Evolutionary conservation across 2,329 filamentous ascomycete species (phyloP).

Genomic region (Curvularia hawaiiensis): DNA sequence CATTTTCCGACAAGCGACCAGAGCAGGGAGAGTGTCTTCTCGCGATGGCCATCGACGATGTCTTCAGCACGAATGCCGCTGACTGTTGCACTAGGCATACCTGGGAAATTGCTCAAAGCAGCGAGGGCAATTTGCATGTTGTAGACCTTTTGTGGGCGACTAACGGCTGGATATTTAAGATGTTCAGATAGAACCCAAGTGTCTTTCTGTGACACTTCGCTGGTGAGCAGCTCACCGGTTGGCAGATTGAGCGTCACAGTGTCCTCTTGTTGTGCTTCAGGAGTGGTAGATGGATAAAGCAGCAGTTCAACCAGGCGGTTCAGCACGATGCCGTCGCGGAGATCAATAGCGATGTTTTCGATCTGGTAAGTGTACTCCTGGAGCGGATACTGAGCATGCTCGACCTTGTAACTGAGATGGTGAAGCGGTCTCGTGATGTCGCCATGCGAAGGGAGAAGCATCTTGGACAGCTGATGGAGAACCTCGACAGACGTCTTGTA

Average conservation of each 20-base stretch:
- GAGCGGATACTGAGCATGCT: slow-evolving; percentile 60
- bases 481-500: slow-evolving; percentile 63
- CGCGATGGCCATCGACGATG: slow-evolving; percentile 67
- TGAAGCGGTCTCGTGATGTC: slow-evolving; percentile 61
- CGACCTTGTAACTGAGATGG: slow-evolving; percentile 62
- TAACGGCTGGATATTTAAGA: slow-evolving; percentile 62
- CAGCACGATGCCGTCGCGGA: slow-evolving; percentile 66
- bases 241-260: slow-evolving; percentile 55
- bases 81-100: slow-evolving; percentile 49
- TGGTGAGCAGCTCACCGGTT: slow-evolving; percentile 51
- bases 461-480: slow-evolving; percentile 56
- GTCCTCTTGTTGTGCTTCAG: slow-evolving; percentile 39
- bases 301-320: slow-evolving; percentile 64
- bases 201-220: slow-evolving; percentile 42
- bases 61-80: slow-evolving; percentile 59
- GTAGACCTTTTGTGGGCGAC: slow-evolving; percentile 61
- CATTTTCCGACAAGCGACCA: slow-evolving; percentile 65
- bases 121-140: slow-evolving; percentile 64
- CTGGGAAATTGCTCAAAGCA: slow-evolving; percentile 54
- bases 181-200: slow-evolving; percentile 60
- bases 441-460: slow-evolving; percentile 64
- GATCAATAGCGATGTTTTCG: slow-evolving; percentile 64
- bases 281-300: slow-evolving; percentile 51
- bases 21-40: slow-evolving; percentile 66
- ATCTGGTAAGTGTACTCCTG: slow-evolving; percentile 65